A percentile compares a stretch with the other conserved stretches of the same genome.
These are phyloP conservation scores for Biscogniauxia sp. DNA, from an alignment of 2,329 filamentous ascomycete species.

Conservation along the genomic window DNA sequence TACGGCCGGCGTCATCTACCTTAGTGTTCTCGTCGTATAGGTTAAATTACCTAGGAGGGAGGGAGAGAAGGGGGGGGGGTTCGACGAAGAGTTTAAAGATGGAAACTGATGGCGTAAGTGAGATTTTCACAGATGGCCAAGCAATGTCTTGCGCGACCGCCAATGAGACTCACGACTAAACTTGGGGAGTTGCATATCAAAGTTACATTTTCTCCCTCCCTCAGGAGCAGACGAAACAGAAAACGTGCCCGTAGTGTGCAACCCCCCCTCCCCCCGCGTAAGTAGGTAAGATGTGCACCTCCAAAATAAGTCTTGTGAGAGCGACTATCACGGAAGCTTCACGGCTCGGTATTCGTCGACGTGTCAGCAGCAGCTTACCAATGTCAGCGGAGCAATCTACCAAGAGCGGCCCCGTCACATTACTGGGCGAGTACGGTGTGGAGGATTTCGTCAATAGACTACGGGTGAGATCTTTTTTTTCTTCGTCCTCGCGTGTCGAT, in stretches of 20 bases:
- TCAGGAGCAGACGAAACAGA: background rate
- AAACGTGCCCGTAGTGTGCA: background rate
- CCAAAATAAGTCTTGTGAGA: background rate
- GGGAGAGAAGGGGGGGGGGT: too few species aligned
- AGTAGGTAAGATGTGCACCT: background rate
- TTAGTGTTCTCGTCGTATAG: background rate
- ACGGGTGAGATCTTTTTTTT: background rate
- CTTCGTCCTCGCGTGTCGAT: background rate
- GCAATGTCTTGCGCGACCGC: background rate
- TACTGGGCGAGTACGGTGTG: background rate
- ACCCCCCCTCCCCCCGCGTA: background rate
- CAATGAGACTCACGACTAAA: background rate
- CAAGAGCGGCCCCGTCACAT: background rate
- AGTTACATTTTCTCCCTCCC: background rate
- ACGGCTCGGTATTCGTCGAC: background rate
- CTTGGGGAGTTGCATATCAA: background rate
- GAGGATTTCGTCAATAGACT: background rate
- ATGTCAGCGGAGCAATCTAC: background rate
- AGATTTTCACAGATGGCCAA: background rate
- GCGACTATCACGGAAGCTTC: background rate
- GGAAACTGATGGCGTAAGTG: background rate
- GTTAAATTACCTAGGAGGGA: background rate
- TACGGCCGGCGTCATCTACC: background rate
- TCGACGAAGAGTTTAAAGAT: background rate
- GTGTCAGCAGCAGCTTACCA: background rate